Evolutionary conservation across 2,329 filamentous ascomycete genomes (phyloP), one percentile per base, ranked within the genome.

Genomic region (Ophiognomonia clavigignenti-juglandacearum): DNA sequence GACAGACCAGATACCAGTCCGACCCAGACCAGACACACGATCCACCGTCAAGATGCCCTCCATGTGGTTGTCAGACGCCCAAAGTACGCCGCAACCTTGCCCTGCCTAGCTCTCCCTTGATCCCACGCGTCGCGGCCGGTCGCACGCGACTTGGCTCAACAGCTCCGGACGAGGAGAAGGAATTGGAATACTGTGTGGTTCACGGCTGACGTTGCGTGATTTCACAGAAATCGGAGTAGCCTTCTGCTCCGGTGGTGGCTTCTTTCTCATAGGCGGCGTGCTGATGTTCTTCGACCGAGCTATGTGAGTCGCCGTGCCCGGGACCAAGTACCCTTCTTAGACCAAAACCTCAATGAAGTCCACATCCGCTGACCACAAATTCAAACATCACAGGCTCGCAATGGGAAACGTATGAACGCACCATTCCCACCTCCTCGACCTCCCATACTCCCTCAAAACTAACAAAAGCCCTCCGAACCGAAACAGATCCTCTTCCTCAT

Each of bases 251-350:
- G 92, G 90, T 62, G 92, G 92, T 67, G 89, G 87, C 56, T 85
- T 97, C 74, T 98, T 98, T 76, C 81, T 98, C 48, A 80, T 96
- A 63, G 88, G 89, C 62, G 93, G 93, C 52, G 88, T 98, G 9
- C 78, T 98, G 69, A 80, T 98, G 70, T 97, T 98, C 74, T 98
- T 98, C 73, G 93, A 98, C 70, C 83, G 93, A 56, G 88, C 93
- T 61, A 91, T 97, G 88, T 92, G 74, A 62, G 83, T 74, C 9
- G 35, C 45, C 26, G 20, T 14, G 18, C 35, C 18, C 48, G 46
- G 19, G 24, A 23, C 34, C 6, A 27, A 20, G 38, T 42, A 31
- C 39, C 39, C 48, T 19, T 16, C 40, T 27, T 31, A 23, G 3
- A 16, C 10, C 32, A n/a, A n/a, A n/a, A n/a, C 19, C 16, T n/a